Percentiles rank a stretch among this genome's conserved stretches.
Conservation (phyloP, 352 stramenopile genomes). For the Phytophthora cryptogea region DNA sequence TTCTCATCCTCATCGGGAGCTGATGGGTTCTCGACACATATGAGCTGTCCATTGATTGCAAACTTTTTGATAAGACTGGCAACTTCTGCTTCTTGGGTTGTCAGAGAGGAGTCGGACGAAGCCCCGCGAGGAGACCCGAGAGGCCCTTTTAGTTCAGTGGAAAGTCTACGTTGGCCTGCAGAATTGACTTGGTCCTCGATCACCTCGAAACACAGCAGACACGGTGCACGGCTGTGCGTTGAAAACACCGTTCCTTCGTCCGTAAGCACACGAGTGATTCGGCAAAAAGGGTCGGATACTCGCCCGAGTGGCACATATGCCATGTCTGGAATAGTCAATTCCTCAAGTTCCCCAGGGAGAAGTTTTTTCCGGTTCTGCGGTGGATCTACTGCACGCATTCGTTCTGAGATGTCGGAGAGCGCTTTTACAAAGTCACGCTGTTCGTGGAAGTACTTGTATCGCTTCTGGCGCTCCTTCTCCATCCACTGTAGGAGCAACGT, state of each 20-base stretch:
- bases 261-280: slow-evolving; percentile 65
- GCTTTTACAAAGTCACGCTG: slow-evolving; percentile 77
- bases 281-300: slow-evolving; percentile 70
- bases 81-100: slow-evolving; percentile 52
- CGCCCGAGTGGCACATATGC: slow-evolving; percentile 77
- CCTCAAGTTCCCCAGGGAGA: slow-evolving; percentile 48
- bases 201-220: slow-evolving; percentile 79
- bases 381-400: slow-evolving; percentile 68
- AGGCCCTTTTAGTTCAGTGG: slow-evolving; percentile 5
- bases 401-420: slow-evolving; percentile 73
- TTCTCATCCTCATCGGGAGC: slow-evolving; percentile 42
- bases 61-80: slow-evolving; percentile 55
- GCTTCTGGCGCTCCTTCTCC: slow-evolving; percentile 76
- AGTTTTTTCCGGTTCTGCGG: slow-evolving; percentile 69
- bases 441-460: slow-evolving; percentile 83
- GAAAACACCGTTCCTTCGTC: slow-evolving; percentile 84
- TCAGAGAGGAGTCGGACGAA: slow-evolving; percentile 27
- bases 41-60: slow-evolving; percentile 65
- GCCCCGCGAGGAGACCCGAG: not conserved
- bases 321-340: slow-evolving; percentile 64
- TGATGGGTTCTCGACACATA: slow-evolving; percentile 43
- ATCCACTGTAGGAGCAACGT: slow-evolving; percentile 77
- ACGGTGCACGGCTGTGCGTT: slow-evolving; percentile 76
- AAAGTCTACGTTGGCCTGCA: slow-evolving; percentile 47
- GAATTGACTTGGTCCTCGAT: slow-evolving; percentile 78